These are phyloP conservation scores for Phellopilus nigrolimitatus DNA, from an alignment of 1,284 basidiomycete species.

Conservation along the genomic window DNA sequence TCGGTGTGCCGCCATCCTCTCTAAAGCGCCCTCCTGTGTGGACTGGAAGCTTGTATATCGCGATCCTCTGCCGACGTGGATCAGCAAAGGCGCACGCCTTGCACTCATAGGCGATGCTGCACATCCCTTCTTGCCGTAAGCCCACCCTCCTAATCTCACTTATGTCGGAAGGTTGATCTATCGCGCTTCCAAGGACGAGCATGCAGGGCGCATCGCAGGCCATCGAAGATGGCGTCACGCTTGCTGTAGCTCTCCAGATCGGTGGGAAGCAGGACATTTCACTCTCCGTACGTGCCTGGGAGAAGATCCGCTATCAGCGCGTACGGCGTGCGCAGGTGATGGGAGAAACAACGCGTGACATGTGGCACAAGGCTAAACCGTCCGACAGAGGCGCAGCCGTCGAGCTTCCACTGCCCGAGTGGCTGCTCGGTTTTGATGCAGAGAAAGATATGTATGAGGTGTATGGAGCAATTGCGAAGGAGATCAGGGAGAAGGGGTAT, in stretches of 20 bases:
- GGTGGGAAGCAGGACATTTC: conserved; percentile 25
- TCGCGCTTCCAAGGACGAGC: conserved; percentile 24
- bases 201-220: conserved; percentile 29
- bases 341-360: conserved; percentile 29
- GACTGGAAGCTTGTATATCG: no score
- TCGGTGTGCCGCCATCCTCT: no score
- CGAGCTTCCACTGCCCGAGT: conserved; percentile 27
- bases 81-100: no score
- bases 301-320: no score
- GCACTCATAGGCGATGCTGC: no score
- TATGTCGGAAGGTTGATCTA: not conserved
- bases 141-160: not conserved
- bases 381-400: conserved; percentile 21
- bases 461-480: conserved; percentile 23
- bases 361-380: conserved; percentile 27
- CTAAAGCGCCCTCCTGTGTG: no score
- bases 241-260: conserved; percentile 25
- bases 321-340: no score
- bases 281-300: no score
- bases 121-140: conserved; percentile 29
- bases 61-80: no score
- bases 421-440: conserved; percentile 29
- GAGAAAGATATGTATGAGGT: conserved; percentile 27
- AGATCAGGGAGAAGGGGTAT: conserved; percentile 28
- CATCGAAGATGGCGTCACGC: conserved; percentile 29